Percentiles rank a stretch among this genome's conserved stretches.
Evolutionary conservation across 2,329 filamentous ascomycete species (phyloP).

Genomic region (Pyrenochaeta sp.): DNA sequence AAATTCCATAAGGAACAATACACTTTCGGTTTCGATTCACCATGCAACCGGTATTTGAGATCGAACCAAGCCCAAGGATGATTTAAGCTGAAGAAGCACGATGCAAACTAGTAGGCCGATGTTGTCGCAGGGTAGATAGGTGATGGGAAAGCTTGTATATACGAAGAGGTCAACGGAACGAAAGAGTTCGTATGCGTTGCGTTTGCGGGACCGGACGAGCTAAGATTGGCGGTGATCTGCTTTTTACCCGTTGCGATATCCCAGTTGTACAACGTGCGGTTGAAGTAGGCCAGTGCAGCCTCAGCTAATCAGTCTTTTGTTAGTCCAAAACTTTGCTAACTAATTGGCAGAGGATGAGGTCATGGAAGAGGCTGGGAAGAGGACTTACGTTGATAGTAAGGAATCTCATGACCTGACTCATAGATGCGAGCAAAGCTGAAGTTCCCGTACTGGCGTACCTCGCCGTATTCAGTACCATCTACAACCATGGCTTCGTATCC

Average conservation of each 20-base stretch:
- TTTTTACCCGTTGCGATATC: constrained; percentile 48
- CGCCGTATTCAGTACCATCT: constrained; percentile 51
- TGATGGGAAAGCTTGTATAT: constrained; percentile 11
- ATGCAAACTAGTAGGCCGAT: constrained; percentile 1
- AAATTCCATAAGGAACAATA: too few relatives aligned
- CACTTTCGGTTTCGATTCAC: too few relatives aligned
- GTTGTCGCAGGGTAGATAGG: constrained; percentile 26
- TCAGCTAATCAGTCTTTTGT: constrained; percentile 15
- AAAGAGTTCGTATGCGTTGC: constrained; percentile 52
- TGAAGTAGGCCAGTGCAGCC: constrained; percentile 49
- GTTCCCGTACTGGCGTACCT: constrained; percentile 51
- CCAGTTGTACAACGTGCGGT: constrained; percentile 47
- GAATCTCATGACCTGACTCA: constrained; percentile 54
- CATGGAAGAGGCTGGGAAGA: not conserved
- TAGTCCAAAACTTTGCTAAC: not conserved
- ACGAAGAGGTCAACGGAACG: constrained; percentile 40
- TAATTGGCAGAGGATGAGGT: too few relatives aligned
- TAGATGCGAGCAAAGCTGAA: constrained; percentile 52
- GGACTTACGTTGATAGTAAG: constrained; percentile 50
- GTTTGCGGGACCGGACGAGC: constrained; percentile 43
- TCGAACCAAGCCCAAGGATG: not conserved
- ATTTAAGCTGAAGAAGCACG: not conserved
- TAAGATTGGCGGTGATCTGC: constrained; percentile 45
- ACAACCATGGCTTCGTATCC: constrained; percentile 47
- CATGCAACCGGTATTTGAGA: too few relatives aligned